Percentiles rank a stretch among this genome's conserved stretches.
Evolutionary conservation across 2,329 filamentous ascomycete genomes (phyloP).

Genomic region (Trichoderma sp.): DNA sequence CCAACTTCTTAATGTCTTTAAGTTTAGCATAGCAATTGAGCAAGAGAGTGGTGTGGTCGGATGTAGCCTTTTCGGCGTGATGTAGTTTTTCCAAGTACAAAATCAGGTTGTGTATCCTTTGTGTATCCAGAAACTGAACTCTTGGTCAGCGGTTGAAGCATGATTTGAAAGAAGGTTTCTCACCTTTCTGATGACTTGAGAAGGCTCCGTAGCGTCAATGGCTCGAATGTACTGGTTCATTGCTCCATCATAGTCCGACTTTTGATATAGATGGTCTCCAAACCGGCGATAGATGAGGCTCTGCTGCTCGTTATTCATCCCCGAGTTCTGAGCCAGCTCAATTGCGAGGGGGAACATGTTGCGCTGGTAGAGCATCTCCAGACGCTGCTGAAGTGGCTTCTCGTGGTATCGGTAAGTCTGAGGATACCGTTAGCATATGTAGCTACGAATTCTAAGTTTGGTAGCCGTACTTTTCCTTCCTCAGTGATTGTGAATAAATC

Average conservation of each 20-base stretch:
- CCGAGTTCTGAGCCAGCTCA: constrained; percentile 85
- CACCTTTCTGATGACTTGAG: constrained; percentile 91
- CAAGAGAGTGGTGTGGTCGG: constrained; percentile 90
- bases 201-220: constrained; percentile 93
- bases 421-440: not conserved
- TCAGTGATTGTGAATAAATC: constrained; percentile 87
- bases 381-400: constrained; percentile 82
- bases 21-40: constrained; percentile 97
- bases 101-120: constrained; percentile 95
- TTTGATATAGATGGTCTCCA: constrained; percentile 91
- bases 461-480: constrained; percentile 75
- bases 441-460: no score
- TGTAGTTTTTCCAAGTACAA: constrained; percentile 96
- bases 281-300: constrained; percentile 92
- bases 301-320: constrained; percentile 75
- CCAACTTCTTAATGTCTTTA: constrained; percentile 94
- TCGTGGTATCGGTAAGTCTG: constrained; percentile 86
- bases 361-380: constrained; percentile 90
- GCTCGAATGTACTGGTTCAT: constrained; percentile 98
- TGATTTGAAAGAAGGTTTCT: not conserved
- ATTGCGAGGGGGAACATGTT: constrained; percentile 92
- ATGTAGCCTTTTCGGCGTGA: constrained; percentile 87
- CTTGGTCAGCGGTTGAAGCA: not conserved
- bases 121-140: constrained; percentile 82
- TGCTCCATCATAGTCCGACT: constrained; percentile 94